These are phyloP conservation scores for Cladosporium sp. DNA, from an alignment of 2,329 filamentous ascomycete genomes.

Conservation along the genomic window DNA sequence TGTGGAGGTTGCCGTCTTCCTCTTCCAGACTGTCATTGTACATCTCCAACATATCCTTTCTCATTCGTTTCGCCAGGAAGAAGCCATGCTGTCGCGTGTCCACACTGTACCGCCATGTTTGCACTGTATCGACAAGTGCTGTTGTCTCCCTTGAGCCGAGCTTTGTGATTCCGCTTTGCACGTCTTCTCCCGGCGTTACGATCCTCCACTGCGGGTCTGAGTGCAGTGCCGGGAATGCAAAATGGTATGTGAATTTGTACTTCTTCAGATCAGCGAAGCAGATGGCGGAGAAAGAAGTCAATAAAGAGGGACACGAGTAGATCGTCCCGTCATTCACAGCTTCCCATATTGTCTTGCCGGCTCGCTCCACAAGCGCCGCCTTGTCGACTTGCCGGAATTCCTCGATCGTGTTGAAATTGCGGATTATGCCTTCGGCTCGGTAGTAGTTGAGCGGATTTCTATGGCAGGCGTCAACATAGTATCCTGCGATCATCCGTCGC, in stretches of 20 bases:
- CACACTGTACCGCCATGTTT: constrained; percentile 78
- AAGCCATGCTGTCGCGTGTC: constrained; percentile 87
- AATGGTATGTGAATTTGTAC: constrained; percentile 97
- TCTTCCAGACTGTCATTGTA: constrained; percentile 30
- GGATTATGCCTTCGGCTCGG: constrained; percentile 87
- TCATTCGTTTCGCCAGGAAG: constrained; percentile 80
- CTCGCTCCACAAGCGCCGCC: constrained; percentile 65
- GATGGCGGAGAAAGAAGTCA: constrained; percentile 81
- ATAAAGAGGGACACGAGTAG: constrained; percentile 85
- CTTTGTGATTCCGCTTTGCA: constrained; percentile 38
- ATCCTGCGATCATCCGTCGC: no score
- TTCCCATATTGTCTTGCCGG: constrained; percentile 90
- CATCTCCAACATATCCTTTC: constrained; percentile 26
- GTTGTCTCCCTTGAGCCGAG: constrained; percentile 67
- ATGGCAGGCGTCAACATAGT: background rate
- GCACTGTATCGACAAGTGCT: constrained; percentile 71
- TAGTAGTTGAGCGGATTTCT: constrained; percentile 66
- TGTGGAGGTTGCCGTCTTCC: constrained; percentile 33
- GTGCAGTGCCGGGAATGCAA: constrained; percentile 88
- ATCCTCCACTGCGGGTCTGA: constrained; percentile 79
- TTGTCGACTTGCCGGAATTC: constrained; percentile 85
- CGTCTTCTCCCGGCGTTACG: constrained; percentile 29
- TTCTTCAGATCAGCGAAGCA: constrained; percentile 96
- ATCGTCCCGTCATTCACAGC: constrained; percentile 95
- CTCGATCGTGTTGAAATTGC: constrained; percentile 93